These are phyloP conservation scores for Lycium ferocissimum DNA, from an alignment of 257 asterid genomes.

Conservation along the genomic window DNA sequence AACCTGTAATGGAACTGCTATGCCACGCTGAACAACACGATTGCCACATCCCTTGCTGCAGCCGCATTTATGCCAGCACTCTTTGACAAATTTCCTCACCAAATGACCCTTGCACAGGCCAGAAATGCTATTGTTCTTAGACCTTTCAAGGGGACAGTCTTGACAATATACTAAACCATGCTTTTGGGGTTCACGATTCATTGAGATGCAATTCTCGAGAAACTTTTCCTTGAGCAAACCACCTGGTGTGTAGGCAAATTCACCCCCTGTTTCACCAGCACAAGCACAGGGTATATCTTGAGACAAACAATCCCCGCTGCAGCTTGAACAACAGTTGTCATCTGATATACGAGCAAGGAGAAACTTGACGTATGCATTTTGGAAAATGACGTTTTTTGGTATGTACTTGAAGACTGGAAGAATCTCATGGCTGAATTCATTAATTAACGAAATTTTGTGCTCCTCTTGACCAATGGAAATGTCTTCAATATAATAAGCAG, in stretches of 20 bases:
- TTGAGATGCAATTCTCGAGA: constrained; percentile 50
- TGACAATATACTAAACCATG: constrained; percentile 51
- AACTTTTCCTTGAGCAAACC: constrained; percentile 64
- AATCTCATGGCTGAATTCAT: constrained; percentile 55
- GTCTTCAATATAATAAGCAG: constrained; percentile 41
- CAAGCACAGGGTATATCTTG: constrained; percentile 72
- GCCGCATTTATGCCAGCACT: constrained; percentile 91
- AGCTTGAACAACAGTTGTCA: constrained; percentile 68
- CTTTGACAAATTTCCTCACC: constrained; percentile 71
- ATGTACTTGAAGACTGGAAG: constrained; percentile 54
- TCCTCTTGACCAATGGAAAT: constrained; percentile 51
- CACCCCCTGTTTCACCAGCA: constrained; percentile 83
- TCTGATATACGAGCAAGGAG: constrained; percentile 76
- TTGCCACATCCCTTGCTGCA: constrained; percentile 78
- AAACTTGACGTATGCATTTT: constrained; percentile 59
- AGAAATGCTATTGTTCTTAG: constrained; percentile 45
- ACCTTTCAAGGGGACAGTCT: constrained; percentile 85
- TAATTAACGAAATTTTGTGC: constrained; percentile 55
- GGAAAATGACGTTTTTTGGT: constrained; percentile 52
- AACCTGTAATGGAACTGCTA: constrained; percentile 73
- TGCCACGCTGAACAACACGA: constrained; percentile 82
- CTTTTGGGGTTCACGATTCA: constrained; percentile 50
- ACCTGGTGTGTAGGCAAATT: constrained; percentile 68
- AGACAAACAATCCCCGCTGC: constrained; percentile 69
- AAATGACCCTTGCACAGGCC: constrained; percentile 69